Evolutionary conservation across 805 yeast genomes (phyloP), one percentile per base, ranked within the genome.

Genomic region (Sugiyamaella smithiae): DNA sequence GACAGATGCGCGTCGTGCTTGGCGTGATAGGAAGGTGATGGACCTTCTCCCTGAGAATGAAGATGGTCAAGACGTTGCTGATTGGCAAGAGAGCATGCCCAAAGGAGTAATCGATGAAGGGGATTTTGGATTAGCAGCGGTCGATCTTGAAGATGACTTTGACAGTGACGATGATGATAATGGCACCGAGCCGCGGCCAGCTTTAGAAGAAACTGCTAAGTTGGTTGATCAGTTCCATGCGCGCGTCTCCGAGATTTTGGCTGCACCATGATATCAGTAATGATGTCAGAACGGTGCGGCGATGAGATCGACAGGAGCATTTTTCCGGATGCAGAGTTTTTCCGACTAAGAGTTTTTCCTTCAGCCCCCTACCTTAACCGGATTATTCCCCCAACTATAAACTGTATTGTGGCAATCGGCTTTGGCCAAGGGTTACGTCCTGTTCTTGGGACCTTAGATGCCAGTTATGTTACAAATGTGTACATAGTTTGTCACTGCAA

Each of bases 41-140:
- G 55, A 59, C 25, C 54, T 52, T 35, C 22, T 35, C 12, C 52
- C 52, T 24, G 50, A 36, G 26, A 56, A 60, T 4, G 50, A 36
- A 26, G 57, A 60, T 4, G 61, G 63, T 9, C 58, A 62, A 40
- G 61, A 67, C 3, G 60, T 72, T 31, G 66, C 66, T 5, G 67
- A 65, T 8, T 73, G 80, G 78, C 64, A 67, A 7, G 62, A 69
- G n/a, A 72, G 77, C 7, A 67, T 74, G 43, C 65, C 71, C 1
- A 60, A 69, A 6, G 73, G 73, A 3, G 32, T 24, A 12, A 25
- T 76, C 52, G 68, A 69, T 8, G 66, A 71, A 8, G 63, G 67
- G 3, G 78, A 76, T 47, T 70, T 77, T 51, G 83, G 82, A 0
- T 54, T 77, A 11, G 68, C 71, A 16, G 79, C 75, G 24, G 70